A percentile compares a stretch with the other conserved stretches of the same genome.
phyloP scores from a whole-genome alignment of 352 stramenopile species.

The Thalassiosira exigua region DNA sequence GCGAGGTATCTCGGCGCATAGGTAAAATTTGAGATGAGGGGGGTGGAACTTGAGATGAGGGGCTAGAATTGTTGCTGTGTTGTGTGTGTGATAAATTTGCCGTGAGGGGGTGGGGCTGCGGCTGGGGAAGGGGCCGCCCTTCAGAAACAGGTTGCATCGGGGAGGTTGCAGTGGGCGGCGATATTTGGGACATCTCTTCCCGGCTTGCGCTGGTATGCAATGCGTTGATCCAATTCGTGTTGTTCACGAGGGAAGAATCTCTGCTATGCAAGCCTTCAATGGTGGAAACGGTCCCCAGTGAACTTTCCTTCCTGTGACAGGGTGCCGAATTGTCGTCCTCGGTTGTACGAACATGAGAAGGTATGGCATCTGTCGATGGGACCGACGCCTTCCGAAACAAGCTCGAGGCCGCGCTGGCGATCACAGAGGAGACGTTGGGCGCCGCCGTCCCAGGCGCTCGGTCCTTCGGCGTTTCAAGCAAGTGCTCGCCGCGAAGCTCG shows the following conservation, averaged over 20 bases:
- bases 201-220: slow-evolving; percentile 25
- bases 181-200: slow-evolving; percentile 3
- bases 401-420: slow-evolving; percentile 31
- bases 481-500: slow-evolving; percentile 22
- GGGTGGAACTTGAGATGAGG: neutral
- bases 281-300: slow-evolving; percentile 42
- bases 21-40: neutral
- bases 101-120: slow-evolving; percentile 18
- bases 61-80: neutral
- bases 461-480: slow-evolving; percentile 4
- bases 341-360: slow-evolving; percentile 3
- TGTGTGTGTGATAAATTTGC: slow-evolving; percentile 31
- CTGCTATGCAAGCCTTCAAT: slow-evolving; percentile 22
- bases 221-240: slow-evolving; percentile 33
- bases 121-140: slow-evolving; percentile 17
- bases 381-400: slow-evolving; percentile 39
- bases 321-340: slow-evolving; percentile 16
- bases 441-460: slow-evolving; percentile 14
- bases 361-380: slow-evolving; percentile 1
- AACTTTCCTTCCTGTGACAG: slow-evolving; percentile 50
- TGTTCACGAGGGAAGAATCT: slow-evolving; percentile 45
- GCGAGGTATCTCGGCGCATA: neutral
- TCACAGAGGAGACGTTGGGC: slow-evolving; percentile 44
- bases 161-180: slow-evolving; percentile 1
- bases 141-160: slow-evolving; percentile 15